Base-by-base conservation (phyloP, 495 filamentous ascomycete genomes). In the Rhizodiscina lignyota region DNA sequence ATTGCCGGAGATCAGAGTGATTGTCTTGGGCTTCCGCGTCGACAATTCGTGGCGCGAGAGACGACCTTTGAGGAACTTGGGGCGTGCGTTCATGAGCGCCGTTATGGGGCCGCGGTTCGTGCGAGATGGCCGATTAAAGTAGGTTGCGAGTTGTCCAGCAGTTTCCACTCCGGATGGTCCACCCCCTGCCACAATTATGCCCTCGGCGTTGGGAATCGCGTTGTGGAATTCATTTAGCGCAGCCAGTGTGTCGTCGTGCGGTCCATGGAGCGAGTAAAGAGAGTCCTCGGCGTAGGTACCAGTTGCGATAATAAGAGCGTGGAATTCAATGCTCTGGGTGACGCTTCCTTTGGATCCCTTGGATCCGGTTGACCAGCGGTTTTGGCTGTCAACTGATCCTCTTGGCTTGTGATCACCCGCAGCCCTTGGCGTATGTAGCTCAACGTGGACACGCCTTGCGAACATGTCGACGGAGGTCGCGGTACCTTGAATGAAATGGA, bases 241-340 rank as follows among this genome's bases (percentile, higher is more conserved):
- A 15, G 27, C 36, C 5, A 48, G 12, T 8, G 51, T 52, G 21
- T 45, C 30, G 26, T 43, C 34, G 32, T 56, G 51, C 1, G 45
- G 36, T 18, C 49, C 46, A 26, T 54, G 51, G 5, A 54, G 51
- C 12, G 41, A 43, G 17, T 46, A 40, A 1, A 54, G 48, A 5
- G 45, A 43, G 10, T 45, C 52, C 30, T 44, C 22, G 4, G 45
- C 36, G 4, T 35, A 36, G 21, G 33, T 47, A 6, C 49, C 49
- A 3, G 51, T 56, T 18, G 49, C 44, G 12, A 50, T 30, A 21
- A 56, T 41, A 10, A 56, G 42, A 21, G 53, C 53, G 24, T 56
- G 51, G 27, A 48, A 54, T 0, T 36, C 43, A 12, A 54, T 28
- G 5, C 38, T 49, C 21, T 47, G 38, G 13, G 8, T 26, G 13